These are phyloP conservation scores for Cystobasidiaceae sp. DNA, from an alignment of 1,284 basidiomycete species.

Conservation along the genomic window DNA sequence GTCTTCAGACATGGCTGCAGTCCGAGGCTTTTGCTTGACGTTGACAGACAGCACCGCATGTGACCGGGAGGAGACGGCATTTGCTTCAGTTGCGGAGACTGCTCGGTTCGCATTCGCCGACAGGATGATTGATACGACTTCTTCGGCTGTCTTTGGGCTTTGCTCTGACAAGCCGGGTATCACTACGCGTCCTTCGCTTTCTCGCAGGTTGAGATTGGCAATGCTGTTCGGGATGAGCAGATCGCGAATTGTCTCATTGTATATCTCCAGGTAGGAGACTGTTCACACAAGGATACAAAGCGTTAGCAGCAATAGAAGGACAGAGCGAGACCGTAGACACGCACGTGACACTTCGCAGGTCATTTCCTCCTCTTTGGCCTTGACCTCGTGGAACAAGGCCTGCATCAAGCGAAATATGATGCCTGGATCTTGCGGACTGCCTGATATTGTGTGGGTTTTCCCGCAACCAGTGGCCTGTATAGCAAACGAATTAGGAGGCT, in stretches of 20 bases:
- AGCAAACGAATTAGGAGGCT: background rate
- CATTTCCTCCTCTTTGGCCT: conserved; percentile 73
- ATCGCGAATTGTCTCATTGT: conserved; percentile 97
- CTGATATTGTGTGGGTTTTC: conserved; percentile 96
- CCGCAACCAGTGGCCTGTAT: conserved; percentile 89
- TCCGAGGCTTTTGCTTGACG: conserved; percentile 67
- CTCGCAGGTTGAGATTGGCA: conserved; percentile 65
- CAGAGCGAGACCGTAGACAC: background rate
- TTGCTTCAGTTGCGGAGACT: conserved; percentile 87
- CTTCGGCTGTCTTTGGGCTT: conserved; percentile 71
- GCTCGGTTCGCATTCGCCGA: conserved; percentile 79
- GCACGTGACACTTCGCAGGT: conserved; percentile 61
- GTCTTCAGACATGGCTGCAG: conserved; percentile 61
- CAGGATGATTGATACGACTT: conserved; percentile 86
- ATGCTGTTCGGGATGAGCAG: conserved; percentile 66
- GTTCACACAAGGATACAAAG: conserved; percentile 42
- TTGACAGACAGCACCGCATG: conserved; percentile 94
- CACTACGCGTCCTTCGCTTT: conserved; percentile 72
- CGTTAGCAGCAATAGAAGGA: background rate
- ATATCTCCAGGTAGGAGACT: conserved; percentile 93
- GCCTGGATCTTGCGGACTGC: conserved; percentile 75
- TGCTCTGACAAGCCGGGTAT: conserved; percentile 77
- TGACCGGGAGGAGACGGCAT: conserved; percentile 89
- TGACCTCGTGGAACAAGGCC: conserved; percentile 83
- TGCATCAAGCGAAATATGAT: conserved; percentile 96